Evolutionary conservation across 208 protist species (phyloP), one percentile per base, ranked within the genome.

Genomic region (Trypanosoma boissoni): DNA sequence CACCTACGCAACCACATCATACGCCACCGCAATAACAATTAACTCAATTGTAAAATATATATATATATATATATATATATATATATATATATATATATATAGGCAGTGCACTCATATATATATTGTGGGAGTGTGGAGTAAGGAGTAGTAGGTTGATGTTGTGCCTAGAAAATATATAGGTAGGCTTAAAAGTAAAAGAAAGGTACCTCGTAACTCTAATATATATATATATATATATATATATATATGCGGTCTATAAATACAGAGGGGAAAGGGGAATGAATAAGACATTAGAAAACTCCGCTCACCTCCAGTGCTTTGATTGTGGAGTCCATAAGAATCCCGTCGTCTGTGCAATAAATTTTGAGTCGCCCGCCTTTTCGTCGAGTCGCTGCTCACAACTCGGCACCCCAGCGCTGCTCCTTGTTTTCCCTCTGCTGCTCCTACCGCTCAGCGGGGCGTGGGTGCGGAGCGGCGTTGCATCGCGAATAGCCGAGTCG

Each of bases 201-300:
- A n/a, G 7, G 45, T 31, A 32, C 5, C 10, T 48, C 36, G 6
- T 51, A 42, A 24, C 5, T 12, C 18, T 41, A 14, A 3, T 24
- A 24, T 24, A 34, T 28, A 34, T 53, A 7, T 23, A 3, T 34
- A 29, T 12, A 53, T 3, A 31, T 16, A 34, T n/a, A 9, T 10
- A 28, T 3, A 34, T 20, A 18, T 27, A 9, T 1, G 23, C 23
- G 20, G 3, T 26, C 23, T n/a, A 12, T 31, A 14, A 51, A 8
- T 2, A 29, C 6, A 52, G 2, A 55, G 28, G 36, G 3, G 10
- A 55, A 54, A 21, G 21, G 16, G 55, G 16, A 70, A 55, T 18
- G 10, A 69, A 3, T 60, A 51, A 42, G 54, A 51, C 20, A 68
- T 41, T 39, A 37, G 56, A 41, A 54, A 58, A 60, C 20, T 26